These are phyloP conservation scores for Colletotrichum noveboracense DNA, from an alignment of 2,329 filamentous ascomycete genomes.

Conservation along the genomic window DNA sequence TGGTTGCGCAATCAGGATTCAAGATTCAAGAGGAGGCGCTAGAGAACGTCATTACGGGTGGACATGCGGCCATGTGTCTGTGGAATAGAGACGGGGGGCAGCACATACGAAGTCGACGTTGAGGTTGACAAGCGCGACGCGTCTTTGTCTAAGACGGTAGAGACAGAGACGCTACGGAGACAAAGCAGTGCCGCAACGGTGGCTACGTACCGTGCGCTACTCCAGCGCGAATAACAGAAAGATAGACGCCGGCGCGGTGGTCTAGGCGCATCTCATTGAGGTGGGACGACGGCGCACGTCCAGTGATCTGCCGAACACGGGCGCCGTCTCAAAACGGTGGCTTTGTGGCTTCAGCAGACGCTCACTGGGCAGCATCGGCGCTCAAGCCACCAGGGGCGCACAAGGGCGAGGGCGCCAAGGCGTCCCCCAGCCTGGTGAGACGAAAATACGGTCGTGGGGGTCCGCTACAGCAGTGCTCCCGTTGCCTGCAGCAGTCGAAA, in stretches of 20 bases:
- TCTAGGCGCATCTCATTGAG: background rate
- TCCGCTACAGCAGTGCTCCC: background rate
- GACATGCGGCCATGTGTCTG: background rate
- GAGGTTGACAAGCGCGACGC: constrained; percentile 2
- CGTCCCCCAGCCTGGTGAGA: constrained; percentile 1
- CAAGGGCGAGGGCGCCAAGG: background rate
- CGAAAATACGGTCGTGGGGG: background rate
- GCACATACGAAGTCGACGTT: background rate
- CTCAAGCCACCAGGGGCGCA: background rate
- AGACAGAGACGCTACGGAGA: background rate
- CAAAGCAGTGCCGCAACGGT: background rate
- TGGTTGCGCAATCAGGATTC: background rate
- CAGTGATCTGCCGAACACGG: constrained; percentile 16
- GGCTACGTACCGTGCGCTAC: background rate
- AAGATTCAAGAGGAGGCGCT: background rate
- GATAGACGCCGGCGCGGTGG: background rate
- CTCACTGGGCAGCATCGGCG: background rate
- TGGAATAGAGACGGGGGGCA: background rate
- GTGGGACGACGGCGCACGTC: constrained; percentile 8
- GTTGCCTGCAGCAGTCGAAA: background rate
- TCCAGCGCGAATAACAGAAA: background rate
- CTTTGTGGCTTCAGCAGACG: constrained; percentile 3
- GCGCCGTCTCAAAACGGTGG: constrained; percentile 8
- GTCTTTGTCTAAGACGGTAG: background rate
- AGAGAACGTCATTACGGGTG: background rate